Evolutionary conservation across 1,284 basidiomycete species (phyloP).

Genomic region (Cryptococcus sp.): DNA sequence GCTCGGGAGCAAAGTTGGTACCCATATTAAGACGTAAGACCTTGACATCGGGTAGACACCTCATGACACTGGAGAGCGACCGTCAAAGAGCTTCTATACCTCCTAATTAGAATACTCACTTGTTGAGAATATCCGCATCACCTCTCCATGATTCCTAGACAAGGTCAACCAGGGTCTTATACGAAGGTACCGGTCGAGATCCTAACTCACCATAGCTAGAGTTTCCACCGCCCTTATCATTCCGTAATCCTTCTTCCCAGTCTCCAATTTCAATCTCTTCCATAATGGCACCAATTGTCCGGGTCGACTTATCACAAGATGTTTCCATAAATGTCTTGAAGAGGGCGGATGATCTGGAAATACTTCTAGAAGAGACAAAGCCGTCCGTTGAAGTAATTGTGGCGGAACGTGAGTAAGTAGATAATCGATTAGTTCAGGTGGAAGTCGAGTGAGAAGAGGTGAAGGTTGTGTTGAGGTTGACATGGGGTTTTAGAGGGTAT

Average conservation of each 20-base stretch:
- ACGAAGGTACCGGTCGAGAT: neutral
- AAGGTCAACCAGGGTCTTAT: neutral
- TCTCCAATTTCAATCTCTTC: conserved; percentile 22
- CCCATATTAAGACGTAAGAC: conserved; percentile 45
- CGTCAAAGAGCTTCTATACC: neutral
- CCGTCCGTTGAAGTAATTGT: conserved; percentile 34
- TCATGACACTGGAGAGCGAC: conserved; percentile 27
- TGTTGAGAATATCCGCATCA: conserved; percentile 48
- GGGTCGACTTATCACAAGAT: conserved; percentile 30
- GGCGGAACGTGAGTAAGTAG: conserved; percentile 39
- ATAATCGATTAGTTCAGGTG: conserved; percentile 43
- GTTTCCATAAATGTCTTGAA: conserved; percentile 31
- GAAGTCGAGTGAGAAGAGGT: conserved; percentile 24
- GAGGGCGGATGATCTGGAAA: conserved; percentile 36
- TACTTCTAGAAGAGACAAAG: conserved; percentile 34
- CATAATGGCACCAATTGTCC: conserved; percentile 35
- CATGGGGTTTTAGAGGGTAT: neutral
- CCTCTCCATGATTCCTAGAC: conserved; percentile 42
- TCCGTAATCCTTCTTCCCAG: conserved; percentile 7
- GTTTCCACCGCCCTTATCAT: conserved; percentile 19
- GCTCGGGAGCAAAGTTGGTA: conserved; percentile 48
- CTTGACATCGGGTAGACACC: conserved; percentile 34
- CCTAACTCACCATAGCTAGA: conserved; percentile 21
- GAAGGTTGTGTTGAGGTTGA: neutral
- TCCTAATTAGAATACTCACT: conserved; percentile 24